Percentiles rank a stretch among this genome's conserved stretches.
These are phyloP conservation scores for Globisporangium apiculatum DNA, from an alignment of 352 stramenopile species.

Conservation along the genomic window DNA sequence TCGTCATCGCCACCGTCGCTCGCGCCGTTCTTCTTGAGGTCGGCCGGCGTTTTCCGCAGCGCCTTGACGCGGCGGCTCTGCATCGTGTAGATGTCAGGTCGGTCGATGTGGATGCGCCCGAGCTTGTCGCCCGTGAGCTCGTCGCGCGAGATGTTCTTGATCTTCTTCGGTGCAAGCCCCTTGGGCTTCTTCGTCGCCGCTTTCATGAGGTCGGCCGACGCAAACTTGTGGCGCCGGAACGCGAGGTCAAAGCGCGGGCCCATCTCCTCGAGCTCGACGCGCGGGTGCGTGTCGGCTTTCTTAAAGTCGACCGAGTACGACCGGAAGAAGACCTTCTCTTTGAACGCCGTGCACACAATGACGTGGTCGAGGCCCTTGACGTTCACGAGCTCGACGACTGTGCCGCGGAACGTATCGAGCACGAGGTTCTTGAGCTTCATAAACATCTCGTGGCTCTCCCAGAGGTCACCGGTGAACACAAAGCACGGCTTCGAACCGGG, in stretches of 20 bases:
- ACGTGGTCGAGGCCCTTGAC: slow-evolving; percentile 96
- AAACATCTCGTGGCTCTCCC: slow-evolving; percentile 87
- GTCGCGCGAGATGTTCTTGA: slow-evolving; percentile 96
- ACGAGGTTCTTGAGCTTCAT: slow-evolving; percentile 93
- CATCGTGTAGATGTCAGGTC: slow-evolving; percentile 96
- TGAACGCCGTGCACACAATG: slow-evolving; percentile 94
- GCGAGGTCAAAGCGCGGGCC: slow-evolving; percentile 86
- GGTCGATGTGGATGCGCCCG: slow-evolving; percentile 96
- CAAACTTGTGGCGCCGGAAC: slow-evolving; percentile 94
- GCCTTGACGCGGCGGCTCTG: slow-evolving; percentile 94
- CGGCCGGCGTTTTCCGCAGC: slow-evolving; percentile 77
- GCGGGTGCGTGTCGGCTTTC: slow-evolving; percentile 75
- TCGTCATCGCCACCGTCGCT: slow-evolving; percentile 18
- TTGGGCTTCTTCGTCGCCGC: slow-evolving; percentile 91
- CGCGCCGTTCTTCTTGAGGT: slow-evolving; percentile 55
- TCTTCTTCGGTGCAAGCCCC: slow-evolving; percentile 91
- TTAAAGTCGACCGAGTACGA: slow-evolving; percentile 96
- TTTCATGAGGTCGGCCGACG: slow-evolving; percentile 94
- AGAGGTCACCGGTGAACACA: slow-evolving; percentile 94
- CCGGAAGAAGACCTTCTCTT: slow-evolving; percentile 91
- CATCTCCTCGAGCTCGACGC: slow-evolving; percentile 89
- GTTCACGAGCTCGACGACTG: slow-evolving; percentile 93
- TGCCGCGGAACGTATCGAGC: slow-evolving; percentile 97
- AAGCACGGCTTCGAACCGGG: slow-evolving; percentile 94
- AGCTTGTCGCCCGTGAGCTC: slow-evolving; percentile 98